Conservation (phyloP, 345 rosid species). For the Acer yangbiense region DNA sequence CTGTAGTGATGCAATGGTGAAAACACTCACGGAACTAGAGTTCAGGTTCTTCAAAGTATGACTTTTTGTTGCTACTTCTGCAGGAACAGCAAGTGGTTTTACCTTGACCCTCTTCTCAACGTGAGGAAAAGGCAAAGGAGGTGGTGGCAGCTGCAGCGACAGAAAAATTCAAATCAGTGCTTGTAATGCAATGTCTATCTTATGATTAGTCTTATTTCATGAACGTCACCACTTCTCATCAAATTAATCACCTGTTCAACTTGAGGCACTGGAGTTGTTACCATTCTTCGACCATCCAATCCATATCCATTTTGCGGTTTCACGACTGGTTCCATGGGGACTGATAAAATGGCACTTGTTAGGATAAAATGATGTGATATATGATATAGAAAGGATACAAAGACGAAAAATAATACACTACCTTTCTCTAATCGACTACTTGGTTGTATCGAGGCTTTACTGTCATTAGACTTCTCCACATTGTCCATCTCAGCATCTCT, state of each 20-base stretch:
- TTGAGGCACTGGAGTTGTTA: slow-evolving; percentile 31
- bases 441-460: slow-evolving; percentile 39
- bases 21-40: slow-evolving; percentile 45
- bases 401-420: slow-evolving; percentile 23
- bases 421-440: slow-evolving; percentile 47
- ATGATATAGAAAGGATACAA: background rate
- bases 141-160: slow-evolving; percentile 45
- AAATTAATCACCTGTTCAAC: slow-evolving; percentile 38
- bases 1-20: slow-evolving; percentile 83
- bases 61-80: slow-evolving; percentile 17
- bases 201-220: slow-evolving; percentile 30
- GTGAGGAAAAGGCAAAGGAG: slow-evolving; percentile 38
- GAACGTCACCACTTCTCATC: slow-evolving; percentile 34
- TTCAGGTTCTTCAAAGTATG: slow-evolving; percentile 37
- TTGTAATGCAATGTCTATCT: slow-evolving; percentile 15
- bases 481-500: slow-evolving; percentile 30
- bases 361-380: background rate
- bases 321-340: slow-evolving; percentile 40
- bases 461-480: slow-evolving; percentile 34
- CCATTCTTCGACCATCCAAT: slow-evolving; percentile 40
- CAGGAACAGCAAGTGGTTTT: slow-evolving; percentile 40
- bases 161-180: slow-evolving; percentile 16
- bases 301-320: slow-evolving; percentile 45
- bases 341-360: slow-evolving; percentile 32
- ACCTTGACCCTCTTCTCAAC: slow-evolving; percentile 46